Conservation (phyloP, 2,329 filamentous ascomycete species). For the Rhinocladiella similis region DNA sequence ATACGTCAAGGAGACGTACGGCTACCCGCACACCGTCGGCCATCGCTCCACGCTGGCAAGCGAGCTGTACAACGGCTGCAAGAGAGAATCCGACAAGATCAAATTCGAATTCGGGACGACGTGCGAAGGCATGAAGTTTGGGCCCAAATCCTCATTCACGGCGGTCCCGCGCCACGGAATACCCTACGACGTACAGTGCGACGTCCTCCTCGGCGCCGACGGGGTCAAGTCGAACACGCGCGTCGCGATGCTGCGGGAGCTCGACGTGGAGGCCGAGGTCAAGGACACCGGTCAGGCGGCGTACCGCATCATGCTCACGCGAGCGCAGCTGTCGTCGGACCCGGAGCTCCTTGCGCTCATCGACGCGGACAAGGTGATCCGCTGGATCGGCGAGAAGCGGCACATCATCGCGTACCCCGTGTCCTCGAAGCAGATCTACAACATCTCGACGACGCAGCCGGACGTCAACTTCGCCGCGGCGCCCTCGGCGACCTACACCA, state of each 20-base stretch:
- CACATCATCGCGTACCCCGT: constrained; percentile 70
- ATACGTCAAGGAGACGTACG: constrained; percentile 67
- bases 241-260: constrained; percentile 41
- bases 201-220: constrained; percentile 55
- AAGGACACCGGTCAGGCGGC: constrained; percentile 54
- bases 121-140: constrained; percentile 59
- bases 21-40: constrained; percentile 76
- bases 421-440: constrained; percentile 64
- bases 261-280: constrained; percentile 42
- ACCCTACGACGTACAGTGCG: constrained; percentile 51
- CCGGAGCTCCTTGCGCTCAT: constrained; percentile 58
- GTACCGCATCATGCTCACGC: constrained; percentile 55
- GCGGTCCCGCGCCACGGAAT: constrained; percentile 58
- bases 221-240: constrained; percentile 55
- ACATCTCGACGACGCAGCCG: constrained; percentile 63
- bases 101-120: constrained; percentile 67
- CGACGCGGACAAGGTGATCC: constrained; percentile 56
- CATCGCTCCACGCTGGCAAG: constrained; percentile 72
- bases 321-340: constrained; percentile 46
- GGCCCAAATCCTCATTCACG: constrained; percentile 60
- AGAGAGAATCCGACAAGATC: constrained; percentile 58
- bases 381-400: constrained; percentile 66
- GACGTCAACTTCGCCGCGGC: constrained; percentile 61
- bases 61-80: constrained; percentile 69
- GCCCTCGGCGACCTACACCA: constrained; percentile 63